Evolutionary conservation across 2,329 filamentous ascomycete species (phyloP), one percentile per base, ranked within the genome.

Genomic region (Botrytis fabae): DNA sequence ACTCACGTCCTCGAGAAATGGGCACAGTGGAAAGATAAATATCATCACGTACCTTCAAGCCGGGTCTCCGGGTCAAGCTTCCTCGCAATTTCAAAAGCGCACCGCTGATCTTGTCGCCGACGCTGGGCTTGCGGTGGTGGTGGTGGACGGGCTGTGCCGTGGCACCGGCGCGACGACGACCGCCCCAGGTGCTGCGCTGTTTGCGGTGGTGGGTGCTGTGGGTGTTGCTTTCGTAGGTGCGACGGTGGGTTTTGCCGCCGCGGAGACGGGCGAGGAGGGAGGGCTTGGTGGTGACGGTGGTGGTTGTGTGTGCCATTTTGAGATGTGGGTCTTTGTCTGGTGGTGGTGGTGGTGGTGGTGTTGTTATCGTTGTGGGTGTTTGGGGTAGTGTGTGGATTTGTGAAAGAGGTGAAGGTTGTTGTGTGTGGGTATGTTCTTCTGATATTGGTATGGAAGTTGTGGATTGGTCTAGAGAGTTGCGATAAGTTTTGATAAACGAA

Each of bases 81-180:
- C 93, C 93, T 82, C 89, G 90, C 75, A 95, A 82, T 84, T 88
- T 93, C 84, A 93, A 85, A 81, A 95, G 84, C 0, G 92, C 92
- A 28, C 93, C 93, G 68, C 88, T 90, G 77, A 95, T 86, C 83
- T 95, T 95, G 84, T 95, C 93, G 64, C 91, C 91, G 76, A 95
- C 84, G 6, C 64, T 60, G 1, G 46, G 51, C n/a, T 59, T 69
- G 28, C 48, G 62, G 32, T 60, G 63, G 5, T 72, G 62, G 12
- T 72, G 63, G 9, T 69, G 62, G 4, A 40, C 35, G 0, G 60
- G 61, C 7, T 66, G 61, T 6, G 46, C n/a, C 12, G 57, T 32
- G 12, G 14, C 38, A 25, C 57, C 40, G 0, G 42, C 42, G n/a
- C 46, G 46, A n/a, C 69, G 60, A 28, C 70, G 46, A 1, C 61